Conservation (phyloP, 495 filamentous ascomycete genomes). For the Neurospora sp. region DNA sequence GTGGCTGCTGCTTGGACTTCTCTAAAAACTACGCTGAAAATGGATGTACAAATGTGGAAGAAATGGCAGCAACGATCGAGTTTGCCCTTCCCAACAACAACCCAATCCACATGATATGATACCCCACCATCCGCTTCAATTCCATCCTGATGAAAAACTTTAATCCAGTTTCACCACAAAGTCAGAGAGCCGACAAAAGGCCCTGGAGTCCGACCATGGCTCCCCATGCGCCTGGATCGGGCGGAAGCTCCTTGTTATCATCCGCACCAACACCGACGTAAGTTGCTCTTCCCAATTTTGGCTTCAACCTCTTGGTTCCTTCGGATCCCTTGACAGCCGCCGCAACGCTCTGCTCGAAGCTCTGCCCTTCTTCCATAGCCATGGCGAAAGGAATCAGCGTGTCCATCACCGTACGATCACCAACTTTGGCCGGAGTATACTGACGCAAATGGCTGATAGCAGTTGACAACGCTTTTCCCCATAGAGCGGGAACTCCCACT, state of each 20-base stretch:
- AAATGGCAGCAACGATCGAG: background rate
- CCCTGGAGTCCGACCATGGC: slow-evolving; percentile 49
- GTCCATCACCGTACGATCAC: slow-evolving; percentile 48
- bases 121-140: background rate
- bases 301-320: slow-evolving; percentile 42
- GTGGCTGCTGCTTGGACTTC: background rate
- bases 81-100: background rate
- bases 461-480: slow-evolving; percentile 26
- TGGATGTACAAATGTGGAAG: background rate
- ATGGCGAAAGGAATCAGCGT: slow-evolving; percentile 48
- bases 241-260: slow-evolving; percentile 35
- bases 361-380: slow-evolving; percentile 30
- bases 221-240: slow-evolving; percentile 54
- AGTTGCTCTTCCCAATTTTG: slow-evolving; percentile 48
- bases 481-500: slow-evolving; percentile 21
- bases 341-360: slow-evolving; percentile 40
- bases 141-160: background rate
- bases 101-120: too few species aligned
- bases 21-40: background rate
- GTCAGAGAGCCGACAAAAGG: slow-evolving; percentile 17
- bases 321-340: slow-evolving; percentile 46
- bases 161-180: background rate
- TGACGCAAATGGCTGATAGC: slow-evolving; percentile 35
- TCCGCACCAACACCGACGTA: slow-evolving; percentile 43
- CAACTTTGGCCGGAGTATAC: slow-evolving; percentile 39